These are phyloP conservation scores for Colletotrichum tamarilloi DNA, from an alignment of 2,329 filamentous ascomycete species.

Conservation along the genomic window DNA sequence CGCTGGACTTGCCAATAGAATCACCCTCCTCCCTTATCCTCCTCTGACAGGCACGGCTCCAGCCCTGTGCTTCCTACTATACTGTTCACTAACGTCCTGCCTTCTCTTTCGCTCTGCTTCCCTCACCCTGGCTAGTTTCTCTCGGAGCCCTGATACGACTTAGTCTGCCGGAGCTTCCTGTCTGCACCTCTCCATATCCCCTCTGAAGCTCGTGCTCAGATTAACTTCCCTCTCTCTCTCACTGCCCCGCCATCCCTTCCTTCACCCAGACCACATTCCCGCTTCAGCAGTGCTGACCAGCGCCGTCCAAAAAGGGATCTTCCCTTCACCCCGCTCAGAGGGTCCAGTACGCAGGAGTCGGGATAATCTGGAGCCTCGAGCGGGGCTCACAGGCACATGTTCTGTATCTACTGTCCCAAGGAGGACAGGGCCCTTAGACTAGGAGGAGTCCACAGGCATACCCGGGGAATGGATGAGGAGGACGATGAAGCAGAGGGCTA, in stretches of 20 bases:
- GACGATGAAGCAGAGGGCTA: conserved; percentile 25
- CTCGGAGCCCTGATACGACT: conserved; percentile 34
- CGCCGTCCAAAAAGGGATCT: conserved; percentile 10
- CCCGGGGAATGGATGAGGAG: conserved; percentile 24
- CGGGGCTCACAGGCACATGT: conserved; percentile 6
- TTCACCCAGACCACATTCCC: conserved; percentile 22
- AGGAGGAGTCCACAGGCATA: conserved; percentile 3
- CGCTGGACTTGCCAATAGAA: conserved; percentile 15
- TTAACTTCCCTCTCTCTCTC: conserved; percentile 14
- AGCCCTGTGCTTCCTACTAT: conserved; percentile 4
- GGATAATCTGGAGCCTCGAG: background rate
- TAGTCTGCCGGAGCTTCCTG: conserved; percentile 31
- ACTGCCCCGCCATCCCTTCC: conserved; percentile 31
- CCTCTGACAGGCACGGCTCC: background rate
- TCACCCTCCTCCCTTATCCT: conserved; percentile 25
- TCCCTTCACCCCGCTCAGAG: conserved; percentile 7
- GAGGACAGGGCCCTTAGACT: conserved; percentile 24
- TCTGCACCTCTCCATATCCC: conserved; percentile 20
- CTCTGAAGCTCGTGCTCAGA: conserved; percentile 10
- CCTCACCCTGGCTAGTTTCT: conserved; percentile 17
- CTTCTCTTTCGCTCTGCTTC: conserved; percentile 1
- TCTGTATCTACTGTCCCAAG: conserved; percentile 13
- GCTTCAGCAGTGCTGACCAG: background rate
- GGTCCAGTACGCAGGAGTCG: background rate
- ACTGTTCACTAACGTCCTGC: background rate